Percentiles rank a stretch among this genome's conserved stretches.
phyloP scores from a whole-genome alignment of 106 monocot genomes.

The Dendrobium huoshanense region DNA sequence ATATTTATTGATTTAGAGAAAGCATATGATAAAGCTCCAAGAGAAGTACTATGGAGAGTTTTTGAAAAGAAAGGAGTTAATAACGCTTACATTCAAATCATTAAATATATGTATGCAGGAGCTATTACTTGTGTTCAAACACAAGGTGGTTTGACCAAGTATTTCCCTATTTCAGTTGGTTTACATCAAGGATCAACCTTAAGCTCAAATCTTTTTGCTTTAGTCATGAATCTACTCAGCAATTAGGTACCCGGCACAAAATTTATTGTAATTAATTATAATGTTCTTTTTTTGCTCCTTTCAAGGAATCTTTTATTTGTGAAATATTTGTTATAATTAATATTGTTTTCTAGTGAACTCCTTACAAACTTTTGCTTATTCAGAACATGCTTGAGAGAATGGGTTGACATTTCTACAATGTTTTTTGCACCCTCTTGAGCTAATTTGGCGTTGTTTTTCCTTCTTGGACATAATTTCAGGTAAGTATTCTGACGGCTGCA shows the following conservation, averaged over 20 bases:
- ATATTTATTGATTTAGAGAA: too few species aligned
- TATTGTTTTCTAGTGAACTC: not conserved
- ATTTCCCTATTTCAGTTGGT: too few species aligned
- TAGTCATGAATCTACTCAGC: not conserved
- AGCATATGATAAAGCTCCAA: too few species aligned
- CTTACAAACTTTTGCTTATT: not conserved
- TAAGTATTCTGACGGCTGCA: not conserved
- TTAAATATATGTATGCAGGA: too few species aligned
- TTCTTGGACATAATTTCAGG: constrained; percentile 5
- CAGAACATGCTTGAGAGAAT: not conserved
- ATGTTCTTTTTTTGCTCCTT: not conserved
- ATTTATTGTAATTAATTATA: not conserved
- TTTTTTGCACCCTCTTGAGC: not conserved
- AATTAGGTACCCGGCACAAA: not conserved
- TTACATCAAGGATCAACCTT: too few species aligned
- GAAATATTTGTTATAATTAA: not conserved
- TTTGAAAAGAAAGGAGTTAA: too few species aligned
- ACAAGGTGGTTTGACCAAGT: too few species aligned
- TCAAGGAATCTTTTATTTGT: not conserved
- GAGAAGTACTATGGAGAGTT: too few species aligned
- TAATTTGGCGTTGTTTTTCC: not conserved
- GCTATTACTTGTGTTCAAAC: too few species aligned
- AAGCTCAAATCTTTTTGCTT: too few species aligned
- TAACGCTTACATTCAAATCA: too few species aligned
- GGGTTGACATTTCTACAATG: not conserved